Percentiles rank a stretch among this genome's conserved stretches.
Conservation (phyloP, 2,329 filamentous ascomycete genomes). For the Sclerotinia borealis region DNA sequence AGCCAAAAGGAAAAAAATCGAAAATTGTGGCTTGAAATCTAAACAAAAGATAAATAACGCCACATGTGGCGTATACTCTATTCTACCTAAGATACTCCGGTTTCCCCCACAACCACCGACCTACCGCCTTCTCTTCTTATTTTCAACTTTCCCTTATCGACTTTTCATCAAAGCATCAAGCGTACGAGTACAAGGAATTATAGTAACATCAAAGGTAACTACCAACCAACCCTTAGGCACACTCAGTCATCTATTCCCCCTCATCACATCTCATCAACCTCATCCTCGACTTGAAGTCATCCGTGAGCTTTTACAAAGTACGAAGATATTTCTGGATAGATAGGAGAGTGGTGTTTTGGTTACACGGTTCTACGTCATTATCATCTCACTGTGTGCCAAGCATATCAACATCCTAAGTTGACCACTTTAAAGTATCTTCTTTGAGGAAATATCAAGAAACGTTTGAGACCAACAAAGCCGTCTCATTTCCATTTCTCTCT, state of each 20-base stretch:
- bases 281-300: not conserved
- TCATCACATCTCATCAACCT: not conserved
- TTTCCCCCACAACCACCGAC: slow-evolving; percentile 11
- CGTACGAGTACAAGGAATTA: not conserved
- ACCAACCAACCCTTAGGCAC: too few relatives aligned
- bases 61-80: not conserved
- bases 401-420: not conserved
- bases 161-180: not conserved
- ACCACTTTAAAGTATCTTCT: not conserved
- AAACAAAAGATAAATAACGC: not conserved
- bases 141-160: not conserved
- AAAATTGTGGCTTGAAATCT: not conserved
- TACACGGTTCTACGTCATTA: slow-evolving; percentile 2
- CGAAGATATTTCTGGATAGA: not conserved
- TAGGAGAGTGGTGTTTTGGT: not conserved
- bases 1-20: too few relatives aligned
- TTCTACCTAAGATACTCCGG: not conserved
- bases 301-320: not conserved
- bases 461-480: not conserved
- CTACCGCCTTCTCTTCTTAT: not conserved
- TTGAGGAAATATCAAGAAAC: not conserved
- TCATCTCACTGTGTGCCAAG: not conserved
- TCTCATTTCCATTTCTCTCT: not conserved
- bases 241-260: not conserved
- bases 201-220: not conserved